phyloP scores from a whole-genome alignment of 768 basidiomycete species.

The Pholiota microspora region DNA sequence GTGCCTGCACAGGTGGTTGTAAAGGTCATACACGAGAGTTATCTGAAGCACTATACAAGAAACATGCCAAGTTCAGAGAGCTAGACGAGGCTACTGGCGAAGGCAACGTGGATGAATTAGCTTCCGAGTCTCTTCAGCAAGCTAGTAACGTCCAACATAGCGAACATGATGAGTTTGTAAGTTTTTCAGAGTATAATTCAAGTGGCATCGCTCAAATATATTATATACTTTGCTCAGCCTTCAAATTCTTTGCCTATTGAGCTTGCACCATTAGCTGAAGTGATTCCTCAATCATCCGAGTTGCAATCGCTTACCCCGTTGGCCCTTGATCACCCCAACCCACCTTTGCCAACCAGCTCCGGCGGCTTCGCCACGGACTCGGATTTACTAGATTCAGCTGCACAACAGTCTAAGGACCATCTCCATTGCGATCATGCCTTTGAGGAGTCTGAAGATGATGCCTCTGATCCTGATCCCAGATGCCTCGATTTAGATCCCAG shows the following conservation, averaged over 20 bases:
- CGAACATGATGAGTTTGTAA: slow-evolving; percentile 5
- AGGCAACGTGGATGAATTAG: too few species aligned
- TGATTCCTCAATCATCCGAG: not conserved
- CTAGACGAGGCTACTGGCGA: too few species aligned
- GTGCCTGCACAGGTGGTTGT: too few species aligned
- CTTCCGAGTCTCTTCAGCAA: too few species aligned
- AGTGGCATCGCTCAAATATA: not conserved
- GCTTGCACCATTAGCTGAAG: slow-evolving; percentile 1
- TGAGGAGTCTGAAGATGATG: slow-evolving; percentile 1
- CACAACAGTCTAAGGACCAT: too few species aligned
- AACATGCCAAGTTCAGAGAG: too few species aligned
- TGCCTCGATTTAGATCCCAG: too few species aligned
- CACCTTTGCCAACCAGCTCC: slow-evolving; percentile 8
- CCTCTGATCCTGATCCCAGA: slow-evolving; percentile 1
- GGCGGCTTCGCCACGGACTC: not conserved
- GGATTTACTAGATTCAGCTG: slow-evolving; percentile 1
- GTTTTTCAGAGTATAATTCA: slow-evolving; percentile 2
- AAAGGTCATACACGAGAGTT: too few species aligned
- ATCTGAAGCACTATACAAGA: too few species aligned
- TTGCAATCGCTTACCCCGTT: not conserved
- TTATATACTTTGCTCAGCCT: not conserved
- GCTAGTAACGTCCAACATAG: too few species aligned
- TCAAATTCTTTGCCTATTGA: slow-evolving; percentile 4
- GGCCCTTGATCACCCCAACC: slow-evolving; percentile 5
- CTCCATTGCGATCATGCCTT: too few species aligned